Evolutionary conservation across 2,329 filamentous ascomycete genomes (phyloP).

Genomic region (Sphaerostilbella broomeana): DNA sequence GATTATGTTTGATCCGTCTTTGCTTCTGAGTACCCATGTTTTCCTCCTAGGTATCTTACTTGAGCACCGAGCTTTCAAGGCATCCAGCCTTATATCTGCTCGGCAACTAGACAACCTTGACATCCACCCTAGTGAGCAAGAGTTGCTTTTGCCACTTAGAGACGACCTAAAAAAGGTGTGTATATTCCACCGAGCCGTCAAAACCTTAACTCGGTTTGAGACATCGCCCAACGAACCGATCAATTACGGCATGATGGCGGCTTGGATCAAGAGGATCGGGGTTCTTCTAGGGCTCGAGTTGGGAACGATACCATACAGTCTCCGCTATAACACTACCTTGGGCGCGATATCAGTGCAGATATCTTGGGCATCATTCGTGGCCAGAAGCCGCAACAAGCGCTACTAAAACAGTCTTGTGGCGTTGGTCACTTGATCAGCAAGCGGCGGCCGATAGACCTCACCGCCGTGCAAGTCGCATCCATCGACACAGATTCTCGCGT

Average conservation of each 20-base stretch:
- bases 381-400: slow-evolving; percentile 13
- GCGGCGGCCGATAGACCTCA: slow-evolving; percentile 15
- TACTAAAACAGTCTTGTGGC: slow-evolving; percentile 16
- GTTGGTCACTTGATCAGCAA: slow-evolving; percentile 17
- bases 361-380: slow-evolving; percentile 5
- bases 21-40: slow-evolving; percentile 30
- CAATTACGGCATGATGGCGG: slow-evolving; percentile 12
- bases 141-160: slow-evolving; percentile 13
- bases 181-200: slow-evolving; percentile 4
- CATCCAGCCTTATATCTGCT: slow-evolving; percentile 19
- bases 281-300: slow-evolving; percentile 5
- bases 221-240: slow-evolving; percentile 14
- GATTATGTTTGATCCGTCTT: slow-evolving; percentile 29
- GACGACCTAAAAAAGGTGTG: slow-evolving; percentile 2
- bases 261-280: slow-evolving; percentile 10
- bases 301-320: slow-evolving; percentile 8
- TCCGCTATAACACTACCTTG: slow-evolving; percentile 14
- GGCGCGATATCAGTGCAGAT: slow-evolving; percentile 2
- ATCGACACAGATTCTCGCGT: slow-evolving; percentile 14
- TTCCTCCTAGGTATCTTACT: slow-evolving; percentile 27
- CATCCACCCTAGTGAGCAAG: slow-evolving; percentile 21
- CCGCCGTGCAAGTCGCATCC: slow-evolving; percentile 11
- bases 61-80: slow-evolving; percentile 19
- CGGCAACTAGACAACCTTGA: slow-evolving; percentile 18
- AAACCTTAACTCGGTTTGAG: slow-evolving; percentile 12